Base-by-base conservation (phyloP, 2,329 filamentous ascomycete species). In the Penicillium sp. region DNA sequence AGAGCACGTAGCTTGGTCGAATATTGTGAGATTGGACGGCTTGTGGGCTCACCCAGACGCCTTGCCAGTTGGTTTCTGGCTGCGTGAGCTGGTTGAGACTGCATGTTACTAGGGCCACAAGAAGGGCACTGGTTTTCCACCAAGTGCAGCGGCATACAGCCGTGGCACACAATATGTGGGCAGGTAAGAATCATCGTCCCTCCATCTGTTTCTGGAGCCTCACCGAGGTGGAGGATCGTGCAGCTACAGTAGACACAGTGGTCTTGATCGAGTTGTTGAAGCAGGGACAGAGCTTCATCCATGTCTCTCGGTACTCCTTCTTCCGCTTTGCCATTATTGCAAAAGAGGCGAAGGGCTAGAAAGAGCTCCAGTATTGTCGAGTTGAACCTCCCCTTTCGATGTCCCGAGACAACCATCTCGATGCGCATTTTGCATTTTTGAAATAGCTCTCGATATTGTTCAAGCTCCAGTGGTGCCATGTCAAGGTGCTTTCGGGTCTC, bases 261-360 rank as follows among this genome's bases (percentile, higher is more conserved):
- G 35, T 53, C 72, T 67, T 75, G 48, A 70, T 72, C 14, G 5
- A 24, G 26, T 11, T 47, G 51, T 26, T 53, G 51, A 6, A 53
- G 51, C 21, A 53, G 29, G n/a, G 51, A 46, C 24, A 53, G 45
- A 26, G 63, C 69, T 10, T 45, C 55, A 22, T 39, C 57, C 4
- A 73, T 37, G 35, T 74, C 56, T n/a, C 57, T 35, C 35, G 64
- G 53, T 10, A 76, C 64, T 58, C 76, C 74, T 6, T 24, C 31
- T 4, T 16, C 31, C 2, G 43, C 19, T 47, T 53, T 53, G 8
- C 51, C 51, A 19, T 53, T 53, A 21, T 53, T 53, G n/a, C 51
- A 53, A 29, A 47, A 53, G 2, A 53, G 43, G 1, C 51, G 43
- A 11, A 53, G 43, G 13, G 43, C 43, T n/a, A 53, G 51, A 3